Base-by-base conservation (phyloP, 129 eudicot genomes). In the Arctium lappa region DNA sequence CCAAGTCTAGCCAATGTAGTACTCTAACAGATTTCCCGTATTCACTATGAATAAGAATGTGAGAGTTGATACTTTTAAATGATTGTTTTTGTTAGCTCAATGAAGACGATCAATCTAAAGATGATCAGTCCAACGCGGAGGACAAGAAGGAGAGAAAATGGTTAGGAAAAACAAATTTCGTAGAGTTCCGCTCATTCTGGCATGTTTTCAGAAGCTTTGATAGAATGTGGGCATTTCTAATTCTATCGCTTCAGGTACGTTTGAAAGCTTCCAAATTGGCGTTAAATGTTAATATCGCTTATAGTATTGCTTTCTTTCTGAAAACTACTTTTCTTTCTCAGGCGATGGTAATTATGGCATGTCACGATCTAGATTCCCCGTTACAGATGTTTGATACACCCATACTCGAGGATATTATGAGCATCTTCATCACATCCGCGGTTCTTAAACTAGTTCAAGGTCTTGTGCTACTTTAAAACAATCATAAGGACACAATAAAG, bases 291-390 rank as follows among this genome's bases (percentile, higher is more conserved):
- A 38, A 13, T 18, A 38, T 72, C 73, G 10, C 46, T 46, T 30
- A 15, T n/a, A 34, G 37, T 78, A n/a, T 85, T 29, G 10, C 33
- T 78, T 72, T 27, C 15, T 16, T 70, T 53, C 46, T 70, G 34
- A 78, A 29, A 38, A 27, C 50, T 34, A 53, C 6, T 40, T 80
- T 75, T 68, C 81, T 65, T 66, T 87, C 9, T 74, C 88, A 96
- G 99, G 97, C 98, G 62, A 88, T 96, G 98, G 88, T 96, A 84
- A 93, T 96, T 76, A 90, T 96, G 97, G 98, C 98, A 37, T 91
- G 89, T 77, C 95, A 93, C 86, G 92, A 96, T 76, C 53, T 91
- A 72, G 89, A 88, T 42, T 93, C 97, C 38, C 99, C 97, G 34
- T 46, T 96, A 69, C 91, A 96, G 85, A 87, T 92, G 81, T 89